A percentile compares a stretch with the other conserved stretches of the same genome.
Conservation (phyloP, 768 basidiomycete genomes). For the Thelephora aurantiotincta region DNA sequence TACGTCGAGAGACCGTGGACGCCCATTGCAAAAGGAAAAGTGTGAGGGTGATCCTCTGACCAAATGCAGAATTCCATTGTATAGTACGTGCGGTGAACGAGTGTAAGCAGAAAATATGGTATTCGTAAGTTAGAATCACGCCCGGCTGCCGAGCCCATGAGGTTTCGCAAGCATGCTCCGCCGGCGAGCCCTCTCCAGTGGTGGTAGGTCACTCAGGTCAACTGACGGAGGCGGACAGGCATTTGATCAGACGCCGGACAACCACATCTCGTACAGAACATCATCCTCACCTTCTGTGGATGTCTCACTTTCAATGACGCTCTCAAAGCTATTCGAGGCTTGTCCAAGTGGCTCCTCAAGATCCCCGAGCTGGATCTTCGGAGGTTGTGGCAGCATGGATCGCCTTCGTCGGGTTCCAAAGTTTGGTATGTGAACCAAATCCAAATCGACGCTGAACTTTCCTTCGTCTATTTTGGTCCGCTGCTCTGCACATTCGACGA, state of each 20-base stretch:
- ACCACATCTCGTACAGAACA: slow-evolving; percentile 11
- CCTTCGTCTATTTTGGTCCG: slow-evolving; percentile 47
- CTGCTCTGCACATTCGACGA: slow-evolving; percentile 74
- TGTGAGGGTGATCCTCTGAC: background rate
- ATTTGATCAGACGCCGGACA: slow-evolving; percentile 8
- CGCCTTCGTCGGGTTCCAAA: slow-evolving; percentile 52
- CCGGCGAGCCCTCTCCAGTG: slow-evolving; percentile 53
- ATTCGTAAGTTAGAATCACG: background rate
- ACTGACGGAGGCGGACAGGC: slow-evolving; percentile 18
- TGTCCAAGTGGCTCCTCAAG: slow-evolving; percentile 1
- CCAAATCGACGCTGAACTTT: slow-evolving; percentile 51
- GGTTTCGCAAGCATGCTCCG: slow-evolving; percentile 19
- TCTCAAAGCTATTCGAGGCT: slow-evolving; percentile 1
- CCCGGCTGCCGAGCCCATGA: background rate
- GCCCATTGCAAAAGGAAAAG: slow-evolving; percentile 23
- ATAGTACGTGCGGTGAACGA: too few species aligned
- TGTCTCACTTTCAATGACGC: background rate
- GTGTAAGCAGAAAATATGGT: background rate
- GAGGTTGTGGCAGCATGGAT: slow-evolving; percentile 55
- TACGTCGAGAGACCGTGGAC: slow-evolving; percentile 39
- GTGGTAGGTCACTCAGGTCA: slow-evolving; percentile 42
- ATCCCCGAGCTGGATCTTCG: slow-evolving; percentile 14
- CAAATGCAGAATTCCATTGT: too few species aligned
- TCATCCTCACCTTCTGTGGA: background rate
- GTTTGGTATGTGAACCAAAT: slow-evolving; percentile 31